Base-by-base conservation (phyloP, 164 flowering plant species). In the Magnolia kwangsiensis region DNA sequence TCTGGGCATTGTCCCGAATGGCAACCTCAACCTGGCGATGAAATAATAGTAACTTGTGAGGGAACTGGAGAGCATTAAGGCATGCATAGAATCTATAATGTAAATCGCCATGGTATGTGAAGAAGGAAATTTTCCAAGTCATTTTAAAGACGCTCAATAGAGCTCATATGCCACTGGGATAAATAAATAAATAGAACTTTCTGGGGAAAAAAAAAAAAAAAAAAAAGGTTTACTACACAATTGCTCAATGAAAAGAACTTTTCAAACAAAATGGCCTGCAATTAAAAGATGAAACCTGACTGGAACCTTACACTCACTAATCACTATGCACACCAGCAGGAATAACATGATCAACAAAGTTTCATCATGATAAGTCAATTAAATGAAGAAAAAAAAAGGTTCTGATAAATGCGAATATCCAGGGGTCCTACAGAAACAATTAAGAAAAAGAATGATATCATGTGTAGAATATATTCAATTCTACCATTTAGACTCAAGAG, bases 21-120 rank as follows among this genome's bases (percentile, higher is more conserved):
- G 99, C 98, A 86, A 96, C 89, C 83, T 94, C 96, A 80, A 94
- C 95, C 99, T 96, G 77, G 72, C 73, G 82, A 74, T 69, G n/a
- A 59, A 19, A 6, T 31, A 67, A 70, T 10, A n/a, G 8, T 24
- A 21, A 64, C 10, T 18, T 63, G 18, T 77, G 50, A 71, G 24
- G 37, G 55, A 77, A 50, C 3, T 59, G 29, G 29, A 4, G 14
- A 69, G 24, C 59, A 59, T 20, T 11, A 55, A 78, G 2, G n/a
- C 11, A 9, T 45, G 8, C 8, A 9, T 59, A 50, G 63, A 37
- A 73, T 63, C 21, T 63, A n/a, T 21, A 63, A 21, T 49, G 61
- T 7, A 72, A 51, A 20, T 11, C 61, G 18, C 61, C 61, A 13
- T 55, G 4, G 18, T 10, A 16, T 10, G 16, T 29, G 45, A 24